phyloP scores from a whole-genome alignment of 1,139 yeast genomes.

The Scheffersomyces lignicola region DNA sequence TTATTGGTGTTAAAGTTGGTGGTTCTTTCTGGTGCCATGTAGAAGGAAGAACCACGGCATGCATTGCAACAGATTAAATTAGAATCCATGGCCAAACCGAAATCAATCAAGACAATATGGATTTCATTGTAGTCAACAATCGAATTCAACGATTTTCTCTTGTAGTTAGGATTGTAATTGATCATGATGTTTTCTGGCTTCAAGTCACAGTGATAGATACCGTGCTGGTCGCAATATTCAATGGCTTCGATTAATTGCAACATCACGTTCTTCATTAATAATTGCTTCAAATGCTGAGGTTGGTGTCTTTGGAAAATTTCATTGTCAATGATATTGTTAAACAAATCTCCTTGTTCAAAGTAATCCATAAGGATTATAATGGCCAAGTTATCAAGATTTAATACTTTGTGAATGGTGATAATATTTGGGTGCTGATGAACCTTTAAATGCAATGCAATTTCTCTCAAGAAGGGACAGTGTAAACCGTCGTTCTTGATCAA shows the following conservation, averaged over 20 bases:
- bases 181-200: conserved; percentile 88
- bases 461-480: conserved; percentile 55
- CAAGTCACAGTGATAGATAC: conserved; percentile 83
- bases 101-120: conserved; percentile 71
- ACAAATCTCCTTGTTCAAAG: conserved; percentile 79
- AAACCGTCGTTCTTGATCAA: conserved; percentile 42
- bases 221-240: conserved; percentile 62
- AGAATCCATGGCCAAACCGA: conserved; percentile 75
- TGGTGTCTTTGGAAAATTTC: conserved; percentile 50
- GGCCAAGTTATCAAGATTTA: conserved; percentile 52
- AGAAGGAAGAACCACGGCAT: conserved; percentile 85
- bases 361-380: conserved; percentile 76
- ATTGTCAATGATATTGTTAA: conserved; percentile 73
- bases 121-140: conserved; percentile 55
- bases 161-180: conserved; percentile 29
- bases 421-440: conserved; percentile 81
- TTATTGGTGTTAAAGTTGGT: conserved; percentile 43
- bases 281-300: conserved; percentile 24
- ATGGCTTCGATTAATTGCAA: conserved; percentile 75
- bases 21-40: conserved; percentile 91
- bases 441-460: conserved; percentile 67
- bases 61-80: conserved; percentile 63
- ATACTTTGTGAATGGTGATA: conserved; percentile 72
- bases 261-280: conserved; percentile 68
- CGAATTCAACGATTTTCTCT: conserved; percentile 14